Evolutionary conservation across 176 grass and related monocot species (phyloP), one percentile per base, ranked within the genome.

Genomic region (Chloris gayana): DNA sequence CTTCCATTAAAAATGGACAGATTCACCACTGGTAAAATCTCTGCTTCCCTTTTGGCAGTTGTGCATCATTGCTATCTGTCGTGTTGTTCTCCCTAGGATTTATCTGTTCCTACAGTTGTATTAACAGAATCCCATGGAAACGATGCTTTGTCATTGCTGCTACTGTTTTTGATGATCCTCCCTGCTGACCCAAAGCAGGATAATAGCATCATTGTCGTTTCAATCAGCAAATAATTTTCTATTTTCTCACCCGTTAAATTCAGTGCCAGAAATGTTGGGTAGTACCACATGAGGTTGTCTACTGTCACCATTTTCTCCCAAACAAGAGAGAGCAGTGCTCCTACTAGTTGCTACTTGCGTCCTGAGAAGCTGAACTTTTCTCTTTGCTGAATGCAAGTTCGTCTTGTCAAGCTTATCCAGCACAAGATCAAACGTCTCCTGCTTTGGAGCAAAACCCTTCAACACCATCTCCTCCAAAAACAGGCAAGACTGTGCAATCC

Each of bases 391-490:
- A 50, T 87, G 67, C 86, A 97, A 75, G 62, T 81, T 61, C 83
- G n/a, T 84, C 66, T 82, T 91, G 31, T 93, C 74, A 42, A 97
- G 84, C 80, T 85, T 85, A 64, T 89, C 78, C 5, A 85, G 64
- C 76, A 97, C 74, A 78, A 81, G 87, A 80, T 89, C 72, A 70
- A 91, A 93, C 9, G 91, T 93, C 59, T 89, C 68, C 69, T 91
- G 64, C 45, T 97, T 89, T 30, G 90, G 91, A 59, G 65, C 63
- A 78, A 97, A 91, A 44, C 94, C 91, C 69, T 89, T 97, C 14
- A 62, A 69, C 51, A 91, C 80, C 94, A 97, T 97, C 82, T 87
- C 88, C 70, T 97, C 94, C 73, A 97, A 80, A 63, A 97, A 97
- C 25, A 97, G 62, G 66, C 88, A 93, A 53, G 91, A 91, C 46